phyloP scores from a whole-genome alignment of 495 filamentous ascomycete genomes.

The Cudoniella acicularis region DNA sequence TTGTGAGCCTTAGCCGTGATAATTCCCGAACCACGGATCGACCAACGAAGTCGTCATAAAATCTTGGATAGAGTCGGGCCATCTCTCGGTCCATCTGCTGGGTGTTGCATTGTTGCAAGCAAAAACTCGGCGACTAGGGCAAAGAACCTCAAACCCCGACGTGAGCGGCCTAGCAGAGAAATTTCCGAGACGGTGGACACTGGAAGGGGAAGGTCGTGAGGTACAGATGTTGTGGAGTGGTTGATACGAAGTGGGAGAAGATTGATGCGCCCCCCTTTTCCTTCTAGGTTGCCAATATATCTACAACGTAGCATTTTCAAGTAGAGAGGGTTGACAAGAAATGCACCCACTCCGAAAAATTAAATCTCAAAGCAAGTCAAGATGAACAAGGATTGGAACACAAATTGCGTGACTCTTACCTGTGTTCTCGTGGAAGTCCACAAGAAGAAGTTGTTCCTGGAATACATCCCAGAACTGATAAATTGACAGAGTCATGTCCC shows the following conservation, averaged over 20 bases:
- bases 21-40: neutral
- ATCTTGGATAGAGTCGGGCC: neutral
- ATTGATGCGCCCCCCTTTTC: no score
- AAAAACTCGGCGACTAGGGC: neutral
- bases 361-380: no score
- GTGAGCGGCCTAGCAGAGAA: neutral
- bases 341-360: no score
- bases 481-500: neutral
- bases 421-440: neutral
- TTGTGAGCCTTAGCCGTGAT: neutral
- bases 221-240: neutral
- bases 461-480: neutral
- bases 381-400: no score
- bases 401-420: no score
- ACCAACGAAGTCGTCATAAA: no score
- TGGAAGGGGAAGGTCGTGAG: neutral
- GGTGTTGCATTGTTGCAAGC: neutral
- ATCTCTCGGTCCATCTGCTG: neutral
- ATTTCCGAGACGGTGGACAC: neutral
- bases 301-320: no score
- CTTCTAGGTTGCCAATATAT: no score
- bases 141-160: neutral
- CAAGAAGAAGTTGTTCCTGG: neutral
- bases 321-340: no score
- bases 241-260: neutral